Evolutionary conservation across 352 stramenopile species (phyloP).

Genomic region (Phytophthora europaea): DNA sequence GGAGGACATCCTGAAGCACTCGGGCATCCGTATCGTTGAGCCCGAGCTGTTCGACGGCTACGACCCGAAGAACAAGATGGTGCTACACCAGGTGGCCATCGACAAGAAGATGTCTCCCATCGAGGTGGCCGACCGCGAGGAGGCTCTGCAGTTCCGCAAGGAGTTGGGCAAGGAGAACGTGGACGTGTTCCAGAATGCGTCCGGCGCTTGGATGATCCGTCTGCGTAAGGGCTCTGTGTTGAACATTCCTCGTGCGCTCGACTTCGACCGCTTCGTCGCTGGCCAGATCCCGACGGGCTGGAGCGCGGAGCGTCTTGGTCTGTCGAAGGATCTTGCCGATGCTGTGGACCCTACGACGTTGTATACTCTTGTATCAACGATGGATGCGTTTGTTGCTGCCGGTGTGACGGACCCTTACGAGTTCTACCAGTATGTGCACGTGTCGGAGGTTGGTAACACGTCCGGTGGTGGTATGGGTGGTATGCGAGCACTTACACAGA

Average conservation of each 20-base stretch:
- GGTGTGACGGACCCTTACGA: slow-evolving; percentile 92
- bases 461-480: slow-evolving; percentile 87
- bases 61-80: slow-evolving; percentile 89
- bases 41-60: slow-evolving; percentile 90
- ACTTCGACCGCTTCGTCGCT: slow-evolving; percentile 89
- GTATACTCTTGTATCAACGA: slow-evolving; percentile 78
- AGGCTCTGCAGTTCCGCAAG: slow-evolving; percentile 83
- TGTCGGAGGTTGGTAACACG: slow-evolving; percentile 89
- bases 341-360: slow-evolving; percentile 85
- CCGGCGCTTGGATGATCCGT: slow-evolving; percentile 87
- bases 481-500: slow-evolving; percentile 79
- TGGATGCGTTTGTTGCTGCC: slow-evolving; percentile 83
- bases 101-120: slow-evolving; percentile 92
- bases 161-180: slow-evolving; percentile 87
- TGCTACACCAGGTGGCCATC: slow-evolving; percentile 89
- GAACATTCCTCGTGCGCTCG: slow-evolving; percentile 82
- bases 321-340: slow-evolving; percentile 86
- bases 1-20: slow-evolving; percentile 80
- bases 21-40: slow-evolving; percentile 88
- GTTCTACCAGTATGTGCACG: slow-evolving; percentile 93
- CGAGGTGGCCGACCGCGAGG: slow-evolving; percentile 84
- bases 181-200: slow-evolving; percentile 80
- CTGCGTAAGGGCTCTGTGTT: slow-evolving; percentile 84
- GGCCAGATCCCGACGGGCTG: slow-evolving; percentile 91
- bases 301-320: slow-evolving; percentile 82